phyloP scores from a whole-genome alignment of 176 grass and related monocot species.

The Eragrostis curvula region DNA sequence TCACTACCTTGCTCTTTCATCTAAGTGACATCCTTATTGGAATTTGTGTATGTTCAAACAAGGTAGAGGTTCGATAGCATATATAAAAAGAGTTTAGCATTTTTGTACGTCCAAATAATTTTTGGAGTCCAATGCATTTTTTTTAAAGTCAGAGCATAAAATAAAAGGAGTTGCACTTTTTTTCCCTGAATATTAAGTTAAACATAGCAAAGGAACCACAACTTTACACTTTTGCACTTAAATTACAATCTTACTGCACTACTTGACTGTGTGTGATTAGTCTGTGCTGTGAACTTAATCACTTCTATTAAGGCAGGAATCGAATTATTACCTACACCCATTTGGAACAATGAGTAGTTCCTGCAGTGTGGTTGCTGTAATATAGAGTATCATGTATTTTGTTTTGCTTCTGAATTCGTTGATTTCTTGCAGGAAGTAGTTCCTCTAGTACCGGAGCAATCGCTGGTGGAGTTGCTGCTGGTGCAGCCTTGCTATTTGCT shows the following conservation, averaged over 20 bases:
- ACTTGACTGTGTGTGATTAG: neutral
- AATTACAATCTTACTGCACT: neutral
- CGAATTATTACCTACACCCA: neutral
- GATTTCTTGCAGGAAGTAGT: slow-evolving; percentile 67
- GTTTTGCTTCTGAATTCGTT: slow-evolving; percentile 20
- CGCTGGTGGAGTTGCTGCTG: slow-evolving; percentile 87
- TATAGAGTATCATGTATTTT: slow-evolving; percentile 2
- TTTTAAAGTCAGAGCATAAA: neutral
- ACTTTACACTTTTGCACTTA: neutral
- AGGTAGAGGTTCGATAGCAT: too few relatives aligned
- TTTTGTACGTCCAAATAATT: neutral
- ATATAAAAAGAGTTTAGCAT: neutral
- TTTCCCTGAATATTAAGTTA: slow-evolving; percentile 5
- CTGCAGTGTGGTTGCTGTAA: neutral
- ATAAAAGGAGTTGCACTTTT: neutral
- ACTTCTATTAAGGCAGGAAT: neutral
- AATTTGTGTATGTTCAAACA: too few relatives aligned
- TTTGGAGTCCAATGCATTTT: neutral
- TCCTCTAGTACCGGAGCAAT: slow-evolving; percentile 90
- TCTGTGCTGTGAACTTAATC: neutral
- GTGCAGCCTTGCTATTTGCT: slow-evolving; percentile 86
- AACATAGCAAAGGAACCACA: neutral
- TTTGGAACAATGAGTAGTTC: neutral
- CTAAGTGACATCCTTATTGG: too few relatives aligned
- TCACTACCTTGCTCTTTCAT: neutral